A percentile compares a stretch with the other conserved stretches of the same genome.
Evolutionary conservation across 495 filamentous ascomycete genomes (phyloP).

Genomic region (Daldinia concentrica): DNA sequence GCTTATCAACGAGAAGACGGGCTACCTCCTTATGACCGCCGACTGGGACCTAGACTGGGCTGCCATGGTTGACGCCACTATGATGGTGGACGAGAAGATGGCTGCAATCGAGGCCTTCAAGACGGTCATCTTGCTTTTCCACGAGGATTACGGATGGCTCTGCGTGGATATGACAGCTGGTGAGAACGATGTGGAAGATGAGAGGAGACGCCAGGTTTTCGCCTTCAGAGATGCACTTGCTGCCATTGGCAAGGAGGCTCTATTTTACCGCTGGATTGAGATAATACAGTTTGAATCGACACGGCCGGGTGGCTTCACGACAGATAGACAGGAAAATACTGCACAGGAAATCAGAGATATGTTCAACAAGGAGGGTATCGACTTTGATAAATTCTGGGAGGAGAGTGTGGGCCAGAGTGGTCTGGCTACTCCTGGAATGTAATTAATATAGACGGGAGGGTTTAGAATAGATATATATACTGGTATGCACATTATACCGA

Average conservation of each 20-base stretch:
- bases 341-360: conserved; percentile 71
- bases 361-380: conserved; percentile 74
- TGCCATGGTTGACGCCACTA: conserved; percentile 74
- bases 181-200: conserved; percentile 62
- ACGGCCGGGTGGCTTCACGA: conserved; percentile 74
- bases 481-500: not conserved
- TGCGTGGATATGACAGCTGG: conserved; percentile 61
- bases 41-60: conserved; percentile 85
- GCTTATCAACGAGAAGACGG: conserved; percentile 73
- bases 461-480: not conserved
- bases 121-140: conserved; percentile 71
- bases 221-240: conserved; percentile 75
- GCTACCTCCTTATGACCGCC: conserved; percentile 78
- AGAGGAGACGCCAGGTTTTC: conserved; percentile 69
- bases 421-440: conserved; percentile 9
- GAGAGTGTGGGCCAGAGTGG: conserved; percentile 73
- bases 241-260: conserved; percentile 77
- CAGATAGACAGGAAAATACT: conserved; percentile 70
- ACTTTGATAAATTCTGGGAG: conserved; percentile 80
- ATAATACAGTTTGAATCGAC: conserved; percentile 83
- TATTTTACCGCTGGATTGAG: conserved; percentile 90
- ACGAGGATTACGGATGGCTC: conserved; percentile 72
- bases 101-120: conserved; percentile 66
- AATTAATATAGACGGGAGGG: conserved; percentile 2
- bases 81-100: conserved; percentile 68